Base-by-base conservation (phyloP, 2,329 filamentous ascomycete genomes). In the Calonectria ilicicola region DNA sequence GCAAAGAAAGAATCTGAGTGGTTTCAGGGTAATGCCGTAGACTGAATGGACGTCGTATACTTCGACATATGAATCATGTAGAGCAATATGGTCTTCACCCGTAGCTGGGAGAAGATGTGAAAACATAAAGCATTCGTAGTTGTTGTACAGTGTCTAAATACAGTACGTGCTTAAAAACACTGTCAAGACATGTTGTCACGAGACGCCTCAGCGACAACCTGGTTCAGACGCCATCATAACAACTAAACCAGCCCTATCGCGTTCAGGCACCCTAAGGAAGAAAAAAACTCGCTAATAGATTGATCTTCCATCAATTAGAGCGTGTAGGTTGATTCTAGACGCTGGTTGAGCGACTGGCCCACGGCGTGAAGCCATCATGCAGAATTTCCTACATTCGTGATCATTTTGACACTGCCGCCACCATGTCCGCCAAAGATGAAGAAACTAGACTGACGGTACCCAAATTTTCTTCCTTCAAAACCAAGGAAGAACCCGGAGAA, bases 391-490 rank as follows among this genome's bases (percentile, higher is more conserved):
- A 21, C 63, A 65, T 49, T 29, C 12, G 47, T 35, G 70, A n/a
- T 60, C 63, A 14, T 69, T 53, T 38, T 15, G 23, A 64, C 38
- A 40, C 44, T 44, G 17, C 32, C 75, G 74, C 67, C 63, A 84
- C 67, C 63, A 84, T 83, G 80, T 77, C 81, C 29, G 72, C 71
- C 51, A 77, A 77, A 56, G 78, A 80, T 53, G 76, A 79, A 44
- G 74, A 74, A 40, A 42, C 63, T 56, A 77, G 76, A 56, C 51
- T 77, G 42, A 72, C 77, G 29, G 86, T 93, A 26, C 94, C 94
- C 12, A 95, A 92, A 78, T 96, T 95, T 80, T 85, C 89, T 56
- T 95, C 93, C 77, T 95, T 95, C 85, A 92, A 89, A 77, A 23
- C 90, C 12, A 76, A 75, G 29, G 8, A 75, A 26, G 71, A 74